Evolutionary conservation across 768 basidiomycete species (phyloP), one percentile per base, ranked within the genome.

Genomic region (Neoboletus subvelutipes): DNA sequence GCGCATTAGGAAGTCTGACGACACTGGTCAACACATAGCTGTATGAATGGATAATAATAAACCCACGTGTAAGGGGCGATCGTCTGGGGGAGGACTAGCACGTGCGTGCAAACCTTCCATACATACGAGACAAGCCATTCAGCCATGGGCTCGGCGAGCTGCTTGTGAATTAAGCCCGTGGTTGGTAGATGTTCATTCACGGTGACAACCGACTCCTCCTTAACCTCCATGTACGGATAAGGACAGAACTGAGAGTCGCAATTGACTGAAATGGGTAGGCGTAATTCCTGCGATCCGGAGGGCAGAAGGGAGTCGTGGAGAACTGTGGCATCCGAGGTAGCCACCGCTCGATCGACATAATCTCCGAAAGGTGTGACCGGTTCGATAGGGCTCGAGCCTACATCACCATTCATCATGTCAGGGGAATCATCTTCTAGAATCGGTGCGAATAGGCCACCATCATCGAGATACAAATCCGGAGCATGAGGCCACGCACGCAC

Each of bases 41-140:
- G 57, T 18, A 54, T 42, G 37, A 24, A 49, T 17, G 45, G 10
- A 45, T 33, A 36, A 33, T 24, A 50, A 50, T 33, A 9, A 45
- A 78, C 86, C 65, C 76, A 91, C 90, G 70, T 75, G 45, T 83
- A 75, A 57, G 76, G 77, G 6, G 80, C 76, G 63, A 86, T 84
- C 34, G 70, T 65, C 10, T 78, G 63, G 4, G 86, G 83, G 50
- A 90, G 73, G 62, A 80, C 80, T 55, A 85, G 77, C 45, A 83
- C 85, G n/a, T 85, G 87, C 17, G 86, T 87, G 68, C 90, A 90
- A 45, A 84, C 83, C 69, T 88, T 90, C 90, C 90, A 92, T 17
- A 90, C 83, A 66, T 87, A 92, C 50, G 78, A 79, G 42, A 87
- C 86, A 24, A 91, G 74, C 90, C 90, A 92, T 55, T 87, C 86